These are phyloP conservation scores for Sugiyamaella pinicola DNA, from an alignment of 1,139 yeast genomes.

Conservation along the genomic window DNA sequence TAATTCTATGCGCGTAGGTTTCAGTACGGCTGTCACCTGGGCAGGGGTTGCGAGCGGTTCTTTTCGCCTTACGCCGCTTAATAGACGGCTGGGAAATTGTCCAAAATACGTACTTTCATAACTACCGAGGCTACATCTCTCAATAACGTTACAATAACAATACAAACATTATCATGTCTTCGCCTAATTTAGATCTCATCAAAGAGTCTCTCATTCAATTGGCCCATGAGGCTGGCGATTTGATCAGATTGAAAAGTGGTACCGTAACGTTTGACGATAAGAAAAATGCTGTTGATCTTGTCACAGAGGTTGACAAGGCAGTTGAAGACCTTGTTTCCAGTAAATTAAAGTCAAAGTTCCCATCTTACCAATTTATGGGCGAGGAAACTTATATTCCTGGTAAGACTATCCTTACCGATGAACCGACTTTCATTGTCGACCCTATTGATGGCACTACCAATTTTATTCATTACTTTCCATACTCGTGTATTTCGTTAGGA, in stretches of 20 bases:
- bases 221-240: constrained; percentile 55
- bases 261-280: constrained; percentile 54
- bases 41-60: not conserved
- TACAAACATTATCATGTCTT: constrained; percentile 1
- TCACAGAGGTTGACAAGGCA: constrained; percentile 58
- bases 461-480: constrained; percentile 61
- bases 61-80: not conserved
- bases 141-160: not conserved
- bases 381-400: constrained; percentile 59
- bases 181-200: constrained; percentile 33
- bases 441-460: constrained; percentile 66
- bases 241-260: constrained; percentile 51
- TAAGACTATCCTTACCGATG: constrained; percentile 49
- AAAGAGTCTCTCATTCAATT: constrained; percentile 50
- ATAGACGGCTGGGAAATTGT: not conserved
- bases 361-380: constrained; percentile 56
- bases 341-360: constrained; percentile 45
- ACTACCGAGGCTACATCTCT: not conserved
- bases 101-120: not conserved
- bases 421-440: constrained; percentile 62
- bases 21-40: not conserved
- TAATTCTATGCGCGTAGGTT: not conserved
- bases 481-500: constrained; percentile 61
- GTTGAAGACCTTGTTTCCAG: constrained; percentile 53
- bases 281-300: constrained; percentile 59